Conservation (phyloP, 23 red algal species). For the Gracilaria gracilis region DNA sequence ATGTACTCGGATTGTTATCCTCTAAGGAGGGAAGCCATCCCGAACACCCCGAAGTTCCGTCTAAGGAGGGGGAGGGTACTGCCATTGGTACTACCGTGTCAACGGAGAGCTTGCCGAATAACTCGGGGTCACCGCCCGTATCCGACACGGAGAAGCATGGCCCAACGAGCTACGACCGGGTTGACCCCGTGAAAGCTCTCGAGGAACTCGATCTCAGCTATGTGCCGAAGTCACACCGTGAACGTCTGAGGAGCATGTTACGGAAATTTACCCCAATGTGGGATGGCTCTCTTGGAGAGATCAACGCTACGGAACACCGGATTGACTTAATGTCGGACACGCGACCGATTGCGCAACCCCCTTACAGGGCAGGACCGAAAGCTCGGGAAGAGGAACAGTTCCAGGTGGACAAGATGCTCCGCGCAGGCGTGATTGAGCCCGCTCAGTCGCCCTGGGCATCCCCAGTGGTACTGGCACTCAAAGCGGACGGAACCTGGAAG, state of each 20-base stretch:
- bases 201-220: conserved; percentile 10
- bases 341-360: neutral
- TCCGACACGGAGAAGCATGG: neutral
- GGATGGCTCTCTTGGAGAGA: conserved; percentile 45
- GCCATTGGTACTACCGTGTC: too few species aligned
- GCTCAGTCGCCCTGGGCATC: conserved; percentile 20
- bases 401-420: conserved; percentile 33
- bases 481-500: neutral
- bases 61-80: neutral
- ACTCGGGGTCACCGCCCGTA: neutral
- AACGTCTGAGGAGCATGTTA: neutral
- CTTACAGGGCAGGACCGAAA: conserved; percentile 39
- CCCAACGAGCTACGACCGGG: neutral
- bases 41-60: neutral
- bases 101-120: neutral
- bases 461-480: conserved; percentile 40
- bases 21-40: neutral
- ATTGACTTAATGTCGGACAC: conserved; percentile 8
- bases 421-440: conserved; percentile 27
- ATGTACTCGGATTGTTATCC: neutral
- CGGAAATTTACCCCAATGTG: conserved; percentile 13
- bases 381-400: conserved; percentile 31
- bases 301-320: conserved; percentile 1
- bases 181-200: conserved; percentile 3
- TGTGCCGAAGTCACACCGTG: conserved; percentile 8